A percentile compares a stretch with the other conserved stretches of the same genome.
Evolutionary conservation across 768 basidiomycete species (phyloP).

Genomic region (Auricularia auricula-judae): DNA sequence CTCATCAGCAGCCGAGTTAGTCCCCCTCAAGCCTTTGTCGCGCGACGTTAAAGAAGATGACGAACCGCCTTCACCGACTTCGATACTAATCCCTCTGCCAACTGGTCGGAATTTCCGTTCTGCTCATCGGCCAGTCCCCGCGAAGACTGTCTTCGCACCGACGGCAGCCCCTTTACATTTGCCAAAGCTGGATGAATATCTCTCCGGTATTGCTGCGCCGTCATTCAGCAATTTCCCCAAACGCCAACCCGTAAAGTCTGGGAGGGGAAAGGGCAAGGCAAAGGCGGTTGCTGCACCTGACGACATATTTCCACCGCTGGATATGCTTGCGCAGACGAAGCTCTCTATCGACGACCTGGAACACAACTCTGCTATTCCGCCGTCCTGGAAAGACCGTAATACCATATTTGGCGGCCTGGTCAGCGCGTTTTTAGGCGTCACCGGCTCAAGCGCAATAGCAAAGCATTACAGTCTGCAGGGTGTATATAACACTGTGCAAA

Average conservation of each 20-base stretch:
- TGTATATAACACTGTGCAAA: slow-evolving; percentile 54
- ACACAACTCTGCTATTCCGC: slow-evolving; percentile 35
- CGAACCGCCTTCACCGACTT: slow-evolving; percentile 9
- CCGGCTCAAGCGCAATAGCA: slow-evolving; percentile 57
- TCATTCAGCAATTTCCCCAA: slow-evolving; percentile 22
- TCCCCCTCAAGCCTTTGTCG: slow-evolving; percentile 2
- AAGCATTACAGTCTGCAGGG: slow-evolving; percentile 64
- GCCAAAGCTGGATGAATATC: slow-evolving; percentile 47
- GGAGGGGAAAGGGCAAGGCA: slow-evolving; percentile 12
- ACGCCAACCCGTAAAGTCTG: not conserved
- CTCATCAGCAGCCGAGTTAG: not conserved
- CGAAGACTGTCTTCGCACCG: slow-evolving; percentile 46
- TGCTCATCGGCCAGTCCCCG: slow-evolving; percentile 34
- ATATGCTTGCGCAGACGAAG: slow-evolving; percentile 36
- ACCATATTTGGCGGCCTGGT: slow-evolving; percentile 37
- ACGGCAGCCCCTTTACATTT: slow-evolving; percentile 47
- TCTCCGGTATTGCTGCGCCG: slow-evolving; percentile 38
- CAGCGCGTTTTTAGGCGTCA: slow-evolving; percentile 40
- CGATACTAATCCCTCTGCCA: not conserved
- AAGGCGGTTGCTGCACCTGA: not conserved
- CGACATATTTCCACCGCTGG: slow-evolving; percentile 54
- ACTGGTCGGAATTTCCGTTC: slow-evolving; percentile 16
- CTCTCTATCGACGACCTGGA: slow-evolving; percentile 50
- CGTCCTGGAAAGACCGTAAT: slow-evolving; percentile 45
- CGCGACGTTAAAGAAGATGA: slow-evolving; percentile 3